These are phyloP conservation scores for Wickerhamomyces bisporus DNA, from an alignment of 805 yeast genomes.

Conservation along the genomic window DNA sequence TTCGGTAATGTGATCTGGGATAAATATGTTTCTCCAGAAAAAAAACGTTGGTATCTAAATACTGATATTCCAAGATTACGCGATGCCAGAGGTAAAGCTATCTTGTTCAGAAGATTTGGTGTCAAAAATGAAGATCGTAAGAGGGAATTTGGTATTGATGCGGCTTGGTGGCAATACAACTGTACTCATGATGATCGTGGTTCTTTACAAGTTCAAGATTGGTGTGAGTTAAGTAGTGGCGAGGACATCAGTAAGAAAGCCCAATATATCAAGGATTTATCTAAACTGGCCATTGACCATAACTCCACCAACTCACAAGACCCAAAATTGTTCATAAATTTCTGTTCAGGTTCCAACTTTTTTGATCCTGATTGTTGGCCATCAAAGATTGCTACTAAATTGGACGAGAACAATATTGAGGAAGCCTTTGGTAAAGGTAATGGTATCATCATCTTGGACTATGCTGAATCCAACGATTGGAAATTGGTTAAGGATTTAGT, in stretches of 20 bases:
- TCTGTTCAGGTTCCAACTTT: constrained; percentile 69
- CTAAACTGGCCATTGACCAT: constrained; percentile 47
- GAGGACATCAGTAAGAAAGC: constrained; percentile 54
- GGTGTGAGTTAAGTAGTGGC: constrained; percentile 52
- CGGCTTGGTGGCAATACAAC: constrained; percentile 62
- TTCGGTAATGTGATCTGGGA: constrained; percentile 60
- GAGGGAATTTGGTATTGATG: constrained; percentile 58
- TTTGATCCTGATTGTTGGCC: constrained; percentile 76
- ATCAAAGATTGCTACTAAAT: constrained; percentile 50
- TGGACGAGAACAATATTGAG: constrained; percentile 38
- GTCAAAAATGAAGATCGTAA: constrained; percentile 40
- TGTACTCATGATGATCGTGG: constrained; percentile 64
- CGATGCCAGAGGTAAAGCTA: constrained; percentile 60
- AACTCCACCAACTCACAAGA: constrained; percentile 37
- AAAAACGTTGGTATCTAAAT: constrained; percentile 57
- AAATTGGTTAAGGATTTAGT: constrained; percentile 44
- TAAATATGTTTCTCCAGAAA: constrained; percentile 42
- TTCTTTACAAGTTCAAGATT: constrained; percentile 62
- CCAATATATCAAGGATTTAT: constrained; percentile 49
- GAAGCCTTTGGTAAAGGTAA: constrained; percentile 47
- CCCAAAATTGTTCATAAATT: constrained; percentile 62
- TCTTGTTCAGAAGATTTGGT: constrained; percentile 70
- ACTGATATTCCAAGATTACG: constrained; percentile 52
- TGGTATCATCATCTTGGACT: constrained; percentile 68
- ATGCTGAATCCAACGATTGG: constrained; percentile 60